These are phyloP conservation scores for Dactylellina sp. DNA, from an alignment of 2,329 filamentous ascomycete genomes.

Conservation along the genomic window DNA sequence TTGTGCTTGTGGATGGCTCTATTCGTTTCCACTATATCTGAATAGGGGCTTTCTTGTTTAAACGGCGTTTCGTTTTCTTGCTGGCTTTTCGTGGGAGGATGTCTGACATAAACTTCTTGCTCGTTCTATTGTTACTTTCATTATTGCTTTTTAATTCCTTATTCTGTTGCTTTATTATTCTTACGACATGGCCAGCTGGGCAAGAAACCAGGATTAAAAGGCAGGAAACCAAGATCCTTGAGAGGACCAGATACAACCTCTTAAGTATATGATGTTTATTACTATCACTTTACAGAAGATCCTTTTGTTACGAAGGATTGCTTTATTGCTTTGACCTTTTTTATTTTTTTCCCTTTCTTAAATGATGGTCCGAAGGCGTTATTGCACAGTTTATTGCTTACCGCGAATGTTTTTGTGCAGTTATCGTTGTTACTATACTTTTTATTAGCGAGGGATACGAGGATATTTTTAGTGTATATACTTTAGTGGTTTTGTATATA, in stretches of 20 bases:
- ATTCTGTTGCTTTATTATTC: constrained; percentile 23
- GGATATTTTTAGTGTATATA: constrained; percentile 1
- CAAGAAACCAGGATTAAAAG: constrained; percentile 23
- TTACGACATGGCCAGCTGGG: constrained; percentile 23
- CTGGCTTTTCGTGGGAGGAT: constrained; percentile 10
- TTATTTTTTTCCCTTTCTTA: constrained; percentile 18
- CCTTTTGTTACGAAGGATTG: constrained; percentile 29
- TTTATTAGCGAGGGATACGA: neutral
- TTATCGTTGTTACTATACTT: neutral
- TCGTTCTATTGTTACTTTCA: constrained; percentile 4
- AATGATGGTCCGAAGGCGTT: constrained; percentile 36
- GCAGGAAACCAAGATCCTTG: constrained; percentile 9
- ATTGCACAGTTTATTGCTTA: constrained; percentile 12
- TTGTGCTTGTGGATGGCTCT: constrained; percentile 7
- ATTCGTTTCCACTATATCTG: constrained; percentile 2
- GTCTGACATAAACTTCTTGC: constrained; percentile 23
- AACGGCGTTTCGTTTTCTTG: constrained; percentile 25
- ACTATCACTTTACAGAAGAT: constrained; percentile 6
- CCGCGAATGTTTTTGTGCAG: neutral
- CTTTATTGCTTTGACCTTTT: constrained; percentile 19
- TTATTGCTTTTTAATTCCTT: neutral
- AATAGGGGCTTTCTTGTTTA: constrained; percentile 24
- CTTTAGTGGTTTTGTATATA: neutral
- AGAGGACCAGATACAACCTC: neutral
- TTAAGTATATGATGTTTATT: constrained; percentile 6